A percentile compares a stretch with the other conserved stretches of the same genome.
phyloP scores from a whole-genome alignment of 176 grass and related monocot species.

The Oryza punctata region DNA sequence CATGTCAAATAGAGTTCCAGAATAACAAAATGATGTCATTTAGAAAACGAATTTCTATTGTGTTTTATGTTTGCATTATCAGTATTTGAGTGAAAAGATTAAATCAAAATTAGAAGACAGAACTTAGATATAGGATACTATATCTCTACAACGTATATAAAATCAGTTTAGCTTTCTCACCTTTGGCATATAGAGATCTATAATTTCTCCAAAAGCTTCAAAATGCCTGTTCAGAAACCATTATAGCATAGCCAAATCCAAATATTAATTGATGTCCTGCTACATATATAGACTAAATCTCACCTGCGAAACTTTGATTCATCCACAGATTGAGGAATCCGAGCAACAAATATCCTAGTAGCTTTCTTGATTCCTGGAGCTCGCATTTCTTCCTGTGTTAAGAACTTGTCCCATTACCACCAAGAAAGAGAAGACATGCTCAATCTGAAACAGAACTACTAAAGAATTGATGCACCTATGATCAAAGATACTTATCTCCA shows the following conservation, averaged over 20 bases:
- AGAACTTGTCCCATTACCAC: constrained; percentile 27
- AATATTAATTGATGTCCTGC: neutral
- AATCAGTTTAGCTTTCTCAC: constrained; percentile 42
- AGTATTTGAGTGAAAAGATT: constrained; percentile 7
- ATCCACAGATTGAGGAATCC: constrained; percentile 72
- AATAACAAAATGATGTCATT: constrained; percentile 10
- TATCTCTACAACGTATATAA: neutral
- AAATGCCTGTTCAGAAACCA: constrained; percentile 65
- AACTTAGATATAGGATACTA: neutral
- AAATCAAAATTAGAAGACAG: neutral
- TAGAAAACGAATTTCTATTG: neutral
- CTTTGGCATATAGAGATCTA: constrained; percentile 88
- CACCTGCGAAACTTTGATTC: constrained; percentile 80
- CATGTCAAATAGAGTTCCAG: neutral
- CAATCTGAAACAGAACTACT: neutral
- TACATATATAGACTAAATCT: constrained; percentile 3
- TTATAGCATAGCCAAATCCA: constrained; percentile 25
- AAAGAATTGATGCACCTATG: neutral
- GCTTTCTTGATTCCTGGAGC: constrained; percentile 64
- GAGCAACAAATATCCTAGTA: constrained; percentile 86
- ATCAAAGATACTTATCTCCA: constrained; percentile 1
- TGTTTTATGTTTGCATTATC: neutral
- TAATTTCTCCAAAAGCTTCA: constrained; percentile 76
- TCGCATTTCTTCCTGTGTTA: constrained; percentile 81
- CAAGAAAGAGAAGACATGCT: constrained; percentile 17